These are phyloP conservation scores for Alternaria hordeiaustralica DNA, from an alignment of 2,329 filamentous ascomycete genomes.

Conservation along the genomic window DNA sequence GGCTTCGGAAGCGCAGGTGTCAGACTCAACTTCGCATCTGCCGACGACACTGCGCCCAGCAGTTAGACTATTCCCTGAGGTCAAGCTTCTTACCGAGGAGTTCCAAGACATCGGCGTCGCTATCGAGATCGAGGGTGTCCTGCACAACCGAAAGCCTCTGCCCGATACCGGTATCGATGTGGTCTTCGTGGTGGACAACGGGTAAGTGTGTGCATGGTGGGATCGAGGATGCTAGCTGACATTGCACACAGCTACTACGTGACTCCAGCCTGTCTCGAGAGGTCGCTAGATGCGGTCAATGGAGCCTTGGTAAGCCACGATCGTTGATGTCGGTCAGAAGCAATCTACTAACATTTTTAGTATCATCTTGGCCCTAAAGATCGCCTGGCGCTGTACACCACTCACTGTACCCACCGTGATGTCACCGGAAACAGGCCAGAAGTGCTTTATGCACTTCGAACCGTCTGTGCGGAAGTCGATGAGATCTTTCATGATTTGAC, in stretches of 20 bases:
- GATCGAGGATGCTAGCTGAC: constrained; percentile 1
- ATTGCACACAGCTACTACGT: constrained; percentile 34
- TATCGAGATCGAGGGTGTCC: constrained; percentile 38
- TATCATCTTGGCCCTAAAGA: constrained; percentile 28
- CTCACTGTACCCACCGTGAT: constrained; percentile 37
- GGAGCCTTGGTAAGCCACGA: constrained; percentile 16
- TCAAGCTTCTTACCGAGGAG: constrained; percentile 24
- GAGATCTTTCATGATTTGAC: constrained; percentile 26
- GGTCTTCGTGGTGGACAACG: constrained; percentile 48
- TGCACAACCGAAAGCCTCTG: constrained; percentile 29
- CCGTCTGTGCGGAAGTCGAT: constrained; percentile 19
- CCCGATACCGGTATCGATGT: constrained; percentile 37
- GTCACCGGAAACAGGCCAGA: constrained; percentile 37
- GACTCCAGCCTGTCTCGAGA: constrained; percentile 30
- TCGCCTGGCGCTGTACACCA: constrained; percentile 39
- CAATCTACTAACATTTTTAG: constrained; percentile 6
- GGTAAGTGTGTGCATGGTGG: constrained; percentile 25
- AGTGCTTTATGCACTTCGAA: constrained; percentile 27
- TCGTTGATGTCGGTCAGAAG: neutral
- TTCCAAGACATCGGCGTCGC: constrained; percentile 37
- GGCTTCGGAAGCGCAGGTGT: neutral
- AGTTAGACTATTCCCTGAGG: constrained; percentile 30
- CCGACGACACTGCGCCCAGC: constrained; percentile 31
- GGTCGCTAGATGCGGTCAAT: constrained; percentile 24
- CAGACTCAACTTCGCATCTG: neutral